Percentiles rank a stretch among this genome's conserved stretches.
phyloP scores from a whole-genome alignment of 2,329 filamentous ascomycete genomes.

The Chrysoporthe austroafricana region DNA sequence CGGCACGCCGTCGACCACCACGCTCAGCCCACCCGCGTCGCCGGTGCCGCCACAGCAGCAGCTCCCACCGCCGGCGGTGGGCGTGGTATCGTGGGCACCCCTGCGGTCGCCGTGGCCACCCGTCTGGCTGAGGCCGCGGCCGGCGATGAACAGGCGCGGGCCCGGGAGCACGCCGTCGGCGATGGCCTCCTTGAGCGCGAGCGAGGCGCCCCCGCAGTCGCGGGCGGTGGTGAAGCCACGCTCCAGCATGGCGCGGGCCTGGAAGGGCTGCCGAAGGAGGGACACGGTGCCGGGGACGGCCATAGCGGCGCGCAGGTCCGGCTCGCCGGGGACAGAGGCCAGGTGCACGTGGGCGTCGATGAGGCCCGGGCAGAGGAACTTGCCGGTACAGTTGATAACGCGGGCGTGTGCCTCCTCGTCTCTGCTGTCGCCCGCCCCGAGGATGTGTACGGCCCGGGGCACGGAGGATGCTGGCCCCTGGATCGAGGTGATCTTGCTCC shows the following conservation, averaged over 20 bases:
- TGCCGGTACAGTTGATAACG: constrained; percentile 46
- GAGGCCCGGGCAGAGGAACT: constrained; percentile 53
- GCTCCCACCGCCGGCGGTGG: constrained; percentile 32
- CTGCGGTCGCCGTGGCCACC: constrained; percentile 61
- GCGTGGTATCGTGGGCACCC: constrained; percentile 42
- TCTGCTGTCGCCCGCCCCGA: not conserved
- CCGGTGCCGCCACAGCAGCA: constrained; percentile 51
- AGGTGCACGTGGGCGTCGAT: constrained; percentile 57
- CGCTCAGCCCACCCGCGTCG: constrained; percentile 37
- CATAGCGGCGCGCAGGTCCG: constrained; percentile 42
- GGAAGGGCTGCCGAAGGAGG: constrained; percentile 51
- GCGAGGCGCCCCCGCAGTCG: constrained; percentile 60
- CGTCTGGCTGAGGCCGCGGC: constrained; percentile 58
- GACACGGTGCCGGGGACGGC: constrained; percentile 42
- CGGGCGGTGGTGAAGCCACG: constrained; percentile 63
- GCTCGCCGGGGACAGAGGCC: constrained; percentile 47
- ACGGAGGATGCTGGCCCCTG: not conserved
- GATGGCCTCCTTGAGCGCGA: constrained; percentile 60
- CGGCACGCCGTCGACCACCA: constrained; percentile 57
- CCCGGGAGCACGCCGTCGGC: constrained; percentile 59
- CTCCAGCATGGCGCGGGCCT: constrained; percentile 53
- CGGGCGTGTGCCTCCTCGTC: constrained; percentile 12
- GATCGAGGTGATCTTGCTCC: constrained; percentile 41
- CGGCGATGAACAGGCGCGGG: constrained; percentile 59
- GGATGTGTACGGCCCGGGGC: no score